Evolutionary conservation across 805 yeast genomes (phyloP).

Genomic region (Sungouiella thailandica): DNA sequence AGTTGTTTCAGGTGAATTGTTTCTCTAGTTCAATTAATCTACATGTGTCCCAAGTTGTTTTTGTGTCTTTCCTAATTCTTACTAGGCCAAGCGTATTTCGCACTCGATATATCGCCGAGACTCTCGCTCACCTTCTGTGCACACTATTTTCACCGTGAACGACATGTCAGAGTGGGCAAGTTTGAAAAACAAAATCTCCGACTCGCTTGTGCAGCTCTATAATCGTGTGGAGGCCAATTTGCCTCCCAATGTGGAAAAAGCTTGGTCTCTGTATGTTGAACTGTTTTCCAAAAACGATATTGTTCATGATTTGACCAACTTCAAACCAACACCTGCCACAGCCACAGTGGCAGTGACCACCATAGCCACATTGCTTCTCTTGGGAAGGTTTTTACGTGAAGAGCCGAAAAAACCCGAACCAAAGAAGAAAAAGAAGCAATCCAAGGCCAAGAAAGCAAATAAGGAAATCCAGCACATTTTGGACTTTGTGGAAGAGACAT

Average conservation of each 20-base stretch:
- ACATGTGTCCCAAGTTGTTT: no score
- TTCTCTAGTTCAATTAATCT: no score
- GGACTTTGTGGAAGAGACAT: conserved; percentile 35
- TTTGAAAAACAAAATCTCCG: conserved; percentile 3
- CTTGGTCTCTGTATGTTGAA: conserved; percentile 10
- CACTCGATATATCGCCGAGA: no score
- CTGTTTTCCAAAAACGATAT: conserved; percentile 18
- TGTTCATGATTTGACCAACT: conserved; percentile 23
- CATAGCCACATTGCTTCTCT: conserved; percentile 23
- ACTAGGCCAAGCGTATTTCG: no score
- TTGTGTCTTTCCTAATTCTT: no score
- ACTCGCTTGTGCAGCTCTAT: conserved; percentile 1
- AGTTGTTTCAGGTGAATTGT: conserved; percentile 27
- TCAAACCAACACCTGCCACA: conserved; percentile 31
- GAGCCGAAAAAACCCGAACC: conserved; percentile 5
- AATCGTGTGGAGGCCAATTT: conserved; percentile 1
- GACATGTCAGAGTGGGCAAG: no score
- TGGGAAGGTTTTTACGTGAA: conserved; percentile 14
- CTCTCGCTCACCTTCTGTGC: no score
- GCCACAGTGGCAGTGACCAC: conserved; percentile 27
- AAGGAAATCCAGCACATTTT: conserved; percentile 33
- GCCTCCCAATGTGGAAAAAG: conserved; percentile 2
- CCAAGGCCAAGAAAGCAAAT: conserved; percentile 38
- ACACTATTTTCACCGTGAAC: no score
- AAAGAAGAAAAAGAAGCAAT: conserved; percentile 31